phyloP scores from a whole-genome alignment of 1,139 yeast species.

The Nematodospora anomalae region DNA sequence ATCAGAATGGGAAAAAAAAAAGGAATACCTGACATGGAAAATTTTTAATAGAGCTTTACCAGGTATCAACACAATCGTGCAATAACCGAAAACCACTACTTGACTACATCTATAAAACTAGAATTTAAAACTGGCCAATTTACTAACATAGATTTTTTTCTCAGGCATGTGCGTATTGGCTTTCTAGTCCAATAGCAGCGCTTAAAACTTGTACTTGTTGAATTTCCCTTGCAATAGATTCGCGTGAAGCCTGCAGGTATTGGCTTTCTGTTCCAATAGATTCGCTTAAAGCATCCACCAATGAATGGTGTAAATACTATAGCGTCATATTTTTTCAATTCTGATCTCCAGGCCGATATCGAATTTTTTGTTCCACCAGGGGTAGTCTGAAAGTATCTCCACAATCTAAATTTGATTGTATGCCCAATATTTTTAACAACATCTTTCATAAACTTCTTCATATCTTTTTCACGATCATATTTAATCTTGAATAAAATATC shows the following conservation, averaged over 20 bases:
- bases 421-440: constrained; percentile 28
- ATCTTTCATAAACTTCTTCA: constrained; percentile 27
- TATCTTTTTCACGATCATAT: constrained; percentile 29
- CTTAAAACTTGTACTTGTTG: constrained; percentile 24
- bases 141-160: constrained; percentile 5
- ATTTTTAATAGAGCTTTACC: background rate
- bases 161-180: background rate
- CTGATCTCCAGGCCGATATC: constrained; percentile 4
- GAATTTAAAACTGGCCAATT: constrained; percentile 7
- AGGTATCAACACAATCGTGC: constrained; percentile 1
- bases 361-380: constrained; percentile 5
- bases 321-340: constrained; percentile 21
- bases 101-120: constrained; percentile 5
- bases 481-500: constrained; percentile 40
- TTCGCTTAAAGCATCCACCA: constrained; percentile 29
- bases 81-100: constrained; percentile 2
- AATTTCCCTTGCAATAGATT: constrained; percentile 30
- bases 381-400: constrained; percentile 20
- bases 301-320: constrained; percentile 30
- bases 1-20: too few relatives aligned
- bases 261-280: constrained; percentile 30
- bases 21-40: background rate
- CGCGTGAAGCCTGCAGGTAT: constrained; percentile 14
- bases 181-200: constrained; percentile 34
- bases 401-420: constrained; percentile 28